These are phyloP conservation scores for Pleurotus sapidus DNA, from an alignment of 768 basidiomycete genomes.

Conservation along the genomic window DNA sequence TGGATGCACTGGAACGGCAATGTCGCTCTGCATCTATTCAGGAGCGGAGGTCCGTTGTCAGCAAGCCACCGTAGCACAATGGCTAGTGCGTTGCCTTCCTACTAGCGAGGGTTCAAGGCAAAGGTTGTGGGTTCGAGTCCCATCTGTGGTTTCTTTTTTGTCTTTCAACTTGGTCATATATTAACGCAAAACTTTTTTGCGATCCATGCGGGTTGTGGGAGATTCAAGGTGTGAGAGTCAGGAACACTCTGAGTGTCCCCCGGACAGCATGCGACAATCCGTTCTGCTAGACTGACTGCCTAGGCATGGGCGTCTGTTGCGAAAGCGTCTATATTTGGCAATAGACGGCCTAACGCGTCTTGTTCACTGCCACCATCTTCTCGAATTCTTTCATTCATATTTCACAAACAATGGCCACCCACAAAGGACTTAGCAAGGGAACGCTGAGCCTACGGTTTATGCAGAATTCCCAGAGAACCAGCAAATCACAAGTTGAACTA, in stretches of 20 bases:
- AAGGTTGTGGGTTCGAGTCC: conserved; percentile 19
- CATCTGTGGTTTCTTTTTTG: conserved; percentile 12
- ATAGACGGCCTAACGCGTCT: too few relatives aligned
- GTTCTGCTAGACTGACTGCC: too few relatives aligned
- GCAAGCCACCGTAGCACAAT: conserved; percentile 16
- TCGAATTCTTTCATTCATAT: neutral
- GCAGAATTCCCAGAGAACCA: conserved; percentile 62
- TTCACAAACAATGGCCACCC: conserved; percentile 27
- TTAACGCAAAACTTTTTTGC: too few relatives aligned
- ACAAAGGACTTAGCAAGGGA: conserved; percentile 57
- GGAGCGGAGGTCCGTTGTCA: too few relatives aligned
- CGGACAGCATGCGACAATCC: too few relatives aligned
- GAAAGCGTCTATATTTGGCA: too few relatives aligned
- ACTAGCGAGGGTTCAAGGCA: conserved; percentile 8
- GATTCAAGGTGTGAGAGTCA: too few relatives aligned
- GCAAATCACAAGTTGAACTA: conserved; percentile 45
- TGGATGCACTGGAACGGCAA: too few relatives aligned
- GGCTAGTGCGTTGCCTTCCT: conserved; percentile 17
- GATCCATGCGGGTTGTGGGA: too few relatives aligned
- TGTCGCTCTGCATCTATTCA: too few relatives aligned
- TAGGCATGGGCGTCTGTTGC: too few relatives aligned
- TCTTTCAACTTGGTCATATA: neutral
- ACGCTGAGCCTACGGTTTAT: conserved; percentile 69
- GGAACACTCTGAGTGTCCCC: too few relatives aligned
- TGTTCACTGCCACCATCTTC: neutral